These are phyloP conservation scores for Colletotrichum sp. DNA, from an alignment of 2,329 filamentous ascomycete species.

Conservation along the genomic window DNA sequence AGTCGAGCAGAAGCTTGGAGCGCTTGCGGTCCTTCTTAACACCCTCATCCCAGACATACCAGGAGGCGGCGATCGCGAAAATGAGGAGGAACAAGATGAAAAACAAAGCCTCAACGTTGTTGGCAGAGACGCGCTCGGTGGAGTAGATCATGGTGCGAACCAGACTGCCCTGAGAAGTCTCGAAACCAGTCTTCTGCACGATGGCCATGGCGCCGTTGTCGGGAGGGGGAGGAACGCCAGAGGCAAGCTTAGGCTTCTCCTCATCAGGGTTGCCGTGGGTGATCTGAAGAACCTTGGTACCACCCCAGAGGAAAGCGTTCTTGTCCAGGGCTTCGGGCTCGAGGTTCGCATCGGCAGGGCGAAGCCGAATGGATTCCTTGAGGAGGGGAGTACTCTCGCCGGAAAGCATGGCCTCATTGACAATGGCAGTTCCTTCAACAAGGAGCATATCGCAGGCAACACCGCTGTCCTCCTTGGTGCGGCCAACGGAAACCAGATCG, in stretches of 20 bases:
- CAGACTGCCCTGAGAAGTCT: conserved; percentile 96
- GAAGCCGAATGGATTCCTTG: conserved; percentile 93
- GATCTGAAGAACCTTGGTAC: conserved; percentile 95
- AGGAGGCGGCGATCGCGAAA: conserved; percentile 95
- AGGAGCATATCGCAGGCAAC: conserved; percentile 97
- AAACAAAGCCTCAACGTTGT: conserved; percentile 93
- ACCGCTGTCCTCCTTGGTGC: conserved; percentile 95
- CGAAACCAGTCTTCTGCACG: conserved; percentile 96
- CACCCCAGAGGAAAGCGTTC: conserved; percentile 94
- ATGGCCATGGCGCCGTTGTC: conserved; percentile 94
- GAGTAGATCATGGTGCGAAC: conserved; percentile 99
- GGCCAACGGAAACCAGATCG: conserved; percentile 88
- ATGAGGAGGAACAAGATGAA: conserved; percentile 97
- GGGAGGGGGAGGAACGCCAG: conserved; percentile 82
- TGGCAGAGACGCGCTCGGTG: conserved; percentile 97
- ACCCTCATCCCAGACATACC: conserved; percentile 99
- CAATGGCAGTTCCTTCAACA: conserved; percentile 93
- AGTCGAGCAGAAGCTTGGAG: conserved; percentile 96
- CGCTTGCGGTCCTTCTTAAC: conserved; percentile 93
- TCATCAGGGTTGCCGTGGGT: conserved; percentile 84
- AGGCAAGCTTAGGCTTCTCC: conserved; percentile 72
- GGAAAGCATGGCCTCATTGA: conserved; percentile 99
- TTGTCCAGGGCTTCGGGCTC: conserved; percentile 95
- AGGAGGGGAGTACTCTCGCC: conserved; percentile 96
- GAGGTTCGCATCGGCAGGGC: conserved; percentile 78